Percentiles rank a stretch among this genome's conserved stretches.
These are phyloP conservation scores for Crucihimalaya himalaica DNA, from an alignment of 345 rosid genomes.

Conservation along the genomic window DNA sequence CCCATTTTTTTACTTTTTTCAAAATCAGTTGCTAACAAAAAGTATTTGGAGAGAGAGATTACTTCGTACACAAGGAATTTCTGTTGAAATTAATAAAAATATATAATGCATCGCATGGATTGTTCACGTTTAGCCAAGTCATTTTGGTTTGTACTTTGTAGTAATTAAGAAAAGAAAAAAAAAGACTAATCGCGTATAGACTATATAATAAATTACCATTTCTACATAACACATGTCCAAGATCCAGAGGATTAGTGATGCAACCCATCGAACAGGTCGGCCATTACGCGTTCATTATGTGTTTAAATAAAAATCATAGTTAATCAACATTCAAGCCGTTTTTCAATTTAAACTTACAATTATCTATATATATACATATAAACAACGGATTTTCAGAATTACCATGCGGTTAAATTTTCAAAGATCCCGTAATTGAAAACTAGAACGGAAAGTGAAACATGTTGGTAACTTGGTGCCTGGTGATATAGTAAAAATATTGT, in stretches of 20 bases:
- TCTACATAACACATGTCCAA: constrained; percentile 34
- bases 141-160: background rate
- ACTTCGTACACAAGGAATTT: constrained; percentile 20
- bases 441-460: background rate
- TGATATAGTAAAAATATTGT: background rate
- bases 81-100: background rate
- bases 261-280: constrained; percentile 10
- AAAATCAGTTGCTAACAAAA: constrained; percentile 1
- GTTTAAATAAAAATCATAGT: background rate
- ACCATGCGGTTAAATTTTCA: background rate
- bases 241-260: constrained; percentile 10
- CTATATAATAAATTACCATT: constrained; percentile 1
- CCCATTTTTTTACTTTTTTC: background rate
- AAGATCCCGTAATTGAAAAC: no score
- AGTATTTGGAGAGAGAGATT: background rate
- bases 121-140: constrained; percentile 12
- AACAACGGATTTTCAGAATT: background rate
- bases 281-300: constrained; percentile 20
- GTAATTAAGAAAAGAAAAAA: background rate
- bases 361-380: no score
- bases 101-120: constrained; percentile 4
- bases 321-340: background rate
- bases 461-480: background rate
- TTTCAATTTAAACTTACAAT: background rate
- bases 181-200: constrained; percentile 21